phyloP scores from a whole-genome alignment of 2,329 filamentous ascomycete genomes.

The Aureobasidium leucospermi region DNA sequence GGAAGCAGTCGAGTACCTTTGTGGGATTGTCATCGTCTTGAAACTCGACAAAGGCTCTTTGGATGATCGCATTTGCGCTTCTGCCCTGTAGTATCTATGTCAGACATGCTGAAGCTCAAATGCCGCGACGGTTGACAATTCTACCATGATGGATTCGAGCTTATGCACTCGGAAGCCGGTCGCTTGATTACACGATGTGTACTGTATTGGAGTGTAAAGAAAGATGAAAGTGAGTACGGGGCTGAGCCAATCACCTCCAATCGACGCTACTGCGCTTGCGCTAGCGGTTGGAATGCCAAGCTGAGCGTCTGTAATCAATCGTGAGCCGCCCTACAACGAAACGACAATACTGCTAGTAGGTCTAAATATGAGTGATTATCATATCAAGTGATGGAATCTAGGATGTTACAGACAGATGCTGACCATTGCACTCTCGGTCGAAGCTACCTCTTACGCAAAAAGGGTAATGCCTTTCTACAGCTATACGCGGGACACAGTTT shows the following conservation, averaged over 20 bases:
- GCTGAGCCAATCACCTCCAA: constrained; percentile 5
- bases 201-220: constrained; percentile 2
- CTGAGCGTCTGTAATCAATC: constrained; percentile 4
- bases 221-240: not conserved
- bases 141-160: constrained; percentile 9
- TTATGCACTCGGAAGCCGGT: not conserved
- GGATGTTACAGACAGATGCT: no score
- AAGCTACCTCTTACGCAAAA: no score
- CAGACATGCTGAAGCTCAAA: not conserved
- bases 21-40: constrained; percentile 35
- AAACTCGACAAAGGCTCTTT: constrained; percentile 33
- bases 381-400: no score
- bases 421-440: no score
- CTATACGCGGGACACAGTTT: no score
- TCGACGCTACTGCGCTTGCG: not conserved
- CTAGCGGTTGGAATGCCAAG: not conserved
- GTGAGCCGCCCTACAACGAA: not conserved
- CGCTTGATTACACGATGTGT: constrained; percentile 4
- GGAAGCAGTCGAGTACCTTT: constrained; percentile 22
- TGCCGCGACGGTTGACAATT: not conserved
- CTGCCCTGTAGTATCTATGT: constrained; percentile 7
- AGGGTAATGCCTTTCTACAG: no score
- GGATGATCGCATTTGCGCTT: constrained; percentile 35
- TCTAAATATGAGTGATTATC: not conserved
- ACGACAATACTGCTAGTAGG: not conserved